Percentiles rank a stretch among this genome's conserved stretches.
phyloP scores from a whole-genome alignment of 768 basidiomycete species.

The Cystobasidium ongulense region DNA sequence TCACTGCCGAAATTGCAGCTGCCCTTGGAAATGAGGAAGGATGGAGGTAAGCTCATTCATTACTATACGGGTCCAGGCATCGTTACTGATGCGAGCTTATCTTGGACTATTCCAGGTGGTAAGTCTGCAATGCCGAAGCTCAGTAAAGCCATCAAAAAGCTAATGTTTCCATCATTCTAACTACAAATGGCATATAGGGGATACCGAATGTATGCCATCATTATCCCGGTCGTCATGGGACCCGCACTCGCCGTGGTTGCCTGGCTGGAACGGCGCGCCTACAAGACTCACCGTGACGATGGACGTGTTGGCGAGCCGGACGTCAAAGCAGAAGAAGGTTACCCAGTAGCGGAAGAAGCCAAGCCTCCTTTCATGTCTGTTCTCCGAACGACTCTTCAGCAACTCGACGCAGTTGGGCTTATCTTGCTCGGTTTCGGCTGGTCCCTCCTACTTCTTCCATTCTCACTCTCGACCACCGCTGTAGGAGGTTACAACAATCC shows the following conservation, averaged over 20 bases:
- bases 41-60: not conserved
- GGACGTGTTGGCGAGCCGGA: not conserved
- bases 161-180: not conserved
- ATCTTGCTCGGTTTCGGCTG: conserved; percentile 35
- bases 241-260: not conserved
- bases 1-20: conserved; percentile 26
- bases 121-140: conserved; percentile 4
- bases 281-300: not conserved
- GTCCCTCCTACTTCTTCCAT: conserved; percentile 37
- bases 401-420: conserved; percentile 34
- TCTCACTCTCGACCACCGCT: conserved; percentile 42
- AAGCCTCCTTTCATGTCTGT: not conserved
- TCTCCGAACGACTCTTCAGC: not conserved
- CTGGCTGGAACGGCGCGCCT: not conserved
- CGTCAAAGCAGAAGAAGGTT: not conserved
- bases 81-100: too few relatives aligned
- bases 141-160: not conserved
- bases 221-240: conserved; percentile 6
- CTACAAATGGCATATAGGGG: too few relatives aligned
- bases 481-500: conserved; percentile 43
- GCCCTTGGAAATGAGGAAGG: not conserved
- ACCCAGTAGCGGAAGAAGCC: not conserved
- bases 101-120: too few relatives aligned
- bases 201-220: conserved; percentile 29
- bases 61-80: not conserved